Evolutionary conservation across 2,329 filamentous ascomycete genomes (phyloP).

Genomic region (Pseudocercospora fuligena): DNA sequence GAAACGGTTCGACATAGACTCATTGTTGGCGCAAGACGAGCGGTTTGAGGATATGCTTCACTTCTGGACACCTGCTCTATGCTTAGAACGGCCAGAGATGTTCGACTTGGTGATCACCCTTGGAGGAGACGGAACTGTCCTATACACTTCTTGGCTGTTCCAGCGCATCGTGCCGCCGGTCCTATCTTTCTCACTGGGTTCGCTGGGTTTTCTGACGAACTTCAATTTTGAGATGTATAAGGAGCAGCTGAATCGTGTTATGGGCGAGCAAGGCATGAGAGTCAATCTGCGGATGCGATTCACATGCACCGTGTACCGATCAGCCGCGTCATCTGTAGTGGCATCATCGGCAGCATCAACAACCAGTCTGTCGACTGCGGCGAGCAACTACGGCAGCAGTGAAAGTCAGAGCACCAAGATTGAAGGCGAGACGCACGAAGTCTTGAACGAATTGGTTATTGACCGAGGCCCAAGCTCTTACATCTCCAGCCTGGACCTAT

Average conservation of each 20-base stretch:
- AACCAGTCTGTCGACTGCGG: slow-evolving; percentile 39
- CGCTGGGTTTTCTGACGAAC: slow-evolving; percentile 84
- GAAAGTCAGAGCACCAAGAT: slow-evolving; percentile 62
- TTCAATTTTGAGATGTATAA: slow-evolving; percentile 90
- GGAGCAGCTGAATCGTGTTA: slow-evolving; percentile 81
- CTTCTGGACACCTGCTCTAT: slow-evolving; percentile 96
- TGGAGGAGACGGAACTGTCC: slow-evolving; percentile 82
- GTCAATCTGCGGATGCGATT: slow-evolving; percentile 98
- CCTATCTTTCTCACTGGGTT: slow-evolving; percentile 81
- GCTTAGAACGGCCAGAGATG: slow-evolving; percentile 89
- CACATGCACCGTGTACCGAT: slow-evolving; percentile 93
- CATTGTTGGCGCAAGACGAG: slow-evolving; percentile 73
- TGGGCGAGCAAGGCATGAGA: slow-evolving; percentile 94
- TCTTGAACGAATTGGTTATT: slow-evolving; percentile 97
- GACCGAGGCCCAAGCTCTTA: slow-evolving; percentile 96
- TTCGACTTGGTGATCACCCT: slow-evolving; percentile 93
- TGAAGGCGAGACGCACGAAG: slow-evolving; percentile 95
- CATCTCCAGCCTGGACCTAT: slow-evolving; percentile 94
- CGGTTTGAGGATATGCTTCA: slow-evolving; percentile 82
- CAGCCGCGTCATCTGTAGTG: slow-evolving; percentile 45
- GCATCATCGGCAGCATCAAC: slow-evolving; percentile 34
- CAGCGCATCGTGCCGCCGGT: slow-evolving; percentile 86
- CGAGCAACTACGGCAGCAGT: slow-evolving; percentile 21
- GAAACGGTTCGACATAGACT: slow-evolving; percentile 80
- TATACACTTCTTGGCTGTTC: slow-evolving; percentile 92